These are phyloP conservation scores for Botrytis porri DNA, from an alignment of 2,329 filamentous ascomycete genomes.

Conservation along the genomic window DNA sequence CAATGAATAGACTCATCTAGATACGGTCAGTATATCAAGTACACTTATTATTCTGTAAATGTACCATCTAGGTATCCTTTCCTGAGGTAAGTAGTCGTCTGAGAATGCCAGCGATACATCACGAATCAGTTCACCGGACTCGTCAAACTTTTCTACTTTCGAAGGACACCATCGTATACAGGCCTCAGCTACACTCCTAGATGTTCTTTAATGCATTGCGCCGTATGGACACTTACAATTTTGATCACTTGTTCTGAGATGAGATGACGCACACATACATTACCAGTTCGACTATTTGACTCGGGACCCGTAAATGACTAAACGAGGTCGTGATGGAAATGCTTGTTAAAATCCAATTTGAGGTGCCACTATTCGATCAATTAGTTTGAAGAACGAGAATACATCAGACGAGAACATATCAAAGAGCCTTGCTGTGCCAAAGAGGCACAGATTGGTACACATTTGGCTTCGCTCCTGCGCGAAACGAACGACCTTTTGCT, in stretches of 20 bases:
- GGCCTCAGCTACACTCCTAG: neutral
- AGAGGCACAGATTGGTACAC: neutral
- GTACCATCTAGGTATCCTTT: neutral
- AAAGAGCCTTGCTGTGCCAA: constrained; percentile 16
- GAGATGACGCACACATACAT: constrained; percentile 1
- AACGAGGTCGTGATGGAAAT: neutral
- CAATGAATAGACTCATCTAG: neutral
- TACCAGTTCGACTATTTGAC: neutral
- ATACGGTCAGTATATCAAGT: neutral
- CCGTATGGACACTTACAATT: constrained; percentile 3
- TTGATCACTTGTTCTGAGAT: constrained; percentile 11
- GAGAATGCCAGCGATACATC: neutral
- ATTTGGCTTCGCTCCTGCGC: neutral
- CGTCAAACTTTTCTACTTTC: neutral
- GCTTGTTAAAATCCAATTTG: neutral
- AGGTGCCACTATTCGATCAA: neutral
- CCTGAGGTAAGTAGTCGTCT: neutral
- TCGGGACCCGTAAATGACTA: neutral
- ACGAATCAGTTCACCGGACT: neutral
- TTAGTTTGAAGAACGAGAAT: neutral
- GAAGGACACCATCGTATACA: neutral
- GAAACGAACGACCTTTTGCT: neutral
- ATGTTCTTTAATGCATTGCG: neutral
- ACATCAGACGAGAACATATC: neutral
- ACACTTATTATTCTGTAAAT: neutral